Percentiles rank a stretch among this genome's conserved stretches.
These are phyloP conservation scores for Litsea cubeba DNA, from an alignment of 164 flowering plant genomes.

Conservation along the genomic window DNA sequence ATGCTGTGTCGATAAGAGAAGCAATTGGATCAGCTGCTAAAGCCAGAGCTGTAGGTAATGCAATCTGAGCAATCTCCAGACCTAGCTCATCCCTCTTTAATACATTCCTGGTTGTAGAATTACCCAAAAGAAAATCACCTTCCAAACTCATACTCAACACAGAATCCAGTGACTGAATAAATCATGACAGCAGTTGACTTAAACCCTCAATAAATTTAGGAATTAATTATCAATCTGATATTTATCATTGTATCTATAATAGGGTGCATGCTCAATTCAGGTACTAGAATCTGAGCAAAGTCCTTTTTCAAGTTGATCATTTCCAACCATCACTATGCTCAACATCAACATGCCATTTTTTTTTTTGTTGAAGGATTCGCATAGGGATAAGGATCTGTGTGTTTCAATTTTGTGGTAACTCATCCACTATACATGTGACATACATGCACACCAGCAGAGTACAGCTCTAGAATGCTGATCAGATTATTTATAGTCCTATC, in stretches of 20 bases:
- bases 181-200: neutral
- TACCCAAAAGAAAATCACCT: neutral
- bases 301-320: neutral
- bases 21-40: constrained; percentile 84
- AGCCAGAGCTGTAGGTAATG: constrained; percentile 84
- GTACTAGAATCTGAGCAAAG: neutral
- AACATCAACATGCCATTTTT: too few species aligned
- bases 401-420: too few species aligned
- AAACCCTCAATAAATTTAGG: neutral
- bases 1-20: constrained; percentile 81
- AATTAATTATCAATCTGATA: neutral
- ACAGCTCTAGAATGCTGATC: too few species aligned
- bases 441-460: too few species aligned
- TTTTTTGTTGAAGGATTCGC: too few species aligned
- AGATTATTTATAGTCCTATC: too few species aligned
- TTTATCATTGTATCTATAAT: too few species aligned
- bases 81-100: constrained; percentile 68
- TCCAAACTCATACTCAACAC: neutral
- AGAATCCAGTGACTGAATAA: neutral
- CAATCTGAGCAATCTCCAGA: constrained; percentile 58
- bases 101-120: constrained; percentile 29
- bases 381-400: too few species aligned
- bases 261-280: neutral
- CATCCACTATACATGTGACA: too few species aligned
- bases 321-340: too few species aligned